Base-by-base conservation (phyloP, 2,329 filamentous ascomycete genomes). In the Xylariaceae sp. region DNA sequence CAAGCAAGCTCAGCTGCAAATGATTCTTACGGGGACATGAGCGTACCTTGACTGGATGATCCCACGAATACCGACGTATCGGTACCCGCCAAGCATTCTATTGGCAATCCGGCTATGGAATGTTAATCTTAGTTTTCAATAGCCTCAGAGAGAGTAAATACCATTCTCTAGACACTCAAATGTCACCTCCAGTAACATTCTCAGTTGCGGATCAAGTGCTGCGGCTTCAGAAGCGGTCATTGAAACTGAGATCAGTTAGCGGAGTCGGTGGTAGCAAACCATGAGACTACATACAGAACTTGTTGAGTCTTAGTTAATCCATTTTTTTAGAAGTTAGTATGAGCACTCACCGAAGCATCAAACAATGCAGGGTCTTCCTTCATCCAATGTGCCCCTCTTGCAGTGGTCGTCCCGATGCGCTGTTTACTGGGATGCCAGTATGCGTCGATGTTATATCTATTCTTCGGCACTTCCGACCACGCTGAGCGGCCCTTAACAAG, bases 181-280 rank as follows among this genome's bases (percentile, higher is more conserved):
- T 4, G 40, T 42, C 26, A 42, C 26, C 40, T 42, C 40, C 40
- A 42, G 20, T 4, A 42, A 7, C 16, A 30, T 30, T 42, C 40
- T 30, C 26, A 42, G 30, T 18, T 42, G 40, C 9, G 40, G 40
- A 30, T 42, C 40, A 21, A 42, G 26, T 16, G 40, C 21, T 18
- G 40, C 15, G 24, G 40, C 26, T 42, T 30, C 40, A 7, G 26
- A 24, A 20, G 26, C 26, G 16, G 24, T 42, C 39, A 42, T 42
- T 26, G 39, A 42, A 20, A 42, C 39, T 42, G 26, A 29, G 24
- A 42, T 42, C 39, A n/a, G n/a, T 42, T 29, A 42, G 39, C 39
- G 24, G 8, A 15, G 21, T 42, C 15, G 11, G n/a, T 20, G 6
- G 3, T 30, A 10, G 15, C 20, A 13, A 42, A 11, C 9, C 24